Evolutionary conservation across 495 filamentous ascomycete species (phyloP).

Genomic region (Podospora fimiseda): DNA sequence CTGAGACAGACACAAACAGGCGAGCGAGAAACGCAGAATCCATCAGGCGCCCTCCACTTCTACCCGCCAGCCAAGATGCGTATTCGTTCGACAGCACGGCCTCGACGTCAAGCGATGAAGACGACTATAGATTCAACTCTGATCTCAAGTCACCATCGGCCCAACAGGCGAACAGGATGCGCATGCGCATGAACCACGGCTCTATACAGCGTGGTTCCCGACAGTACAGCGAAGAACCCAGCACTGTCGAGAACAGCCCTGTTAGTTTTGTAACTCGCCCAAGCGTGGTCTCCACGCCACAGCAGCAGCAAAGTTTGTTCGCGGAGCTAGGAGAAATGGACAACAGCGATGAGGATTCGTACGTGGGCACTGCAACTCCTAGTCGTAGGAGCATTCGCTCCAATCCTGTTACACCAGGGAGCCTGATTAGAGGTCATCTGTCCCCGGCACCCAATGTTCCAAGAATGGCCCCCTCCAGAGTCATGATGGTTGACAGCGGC

Average conservation of each 20-base stretch:
- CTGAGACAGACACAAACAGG: slow-evolving; percentile 79
- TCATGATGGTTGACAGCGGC: slow-evolving; percentile 68
- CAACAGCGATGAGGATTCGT: slow-evolving; percentile 57
- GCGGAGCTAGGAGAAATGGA: slow-evolving; percentile 79
- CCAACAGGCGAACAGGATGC: slow-evolving; percentile 59
- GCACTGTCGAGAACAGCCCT: slow-evolving; percentile 40
- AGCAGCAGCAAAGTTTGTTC: slow-evolving; percentile 68
- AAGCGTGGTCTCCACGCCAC: slow-evolving; percentile 36
- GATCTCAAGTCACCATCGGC: slow-evolving; percentile 54
- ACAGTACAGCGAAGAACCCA: slow-evolving; percentile 58
- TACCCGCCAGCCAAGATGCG: slow-evolving; percentile 40
- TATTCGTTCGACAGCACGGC: slow-evolving; percentile 80
- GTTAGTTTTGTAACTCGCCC: slow-evolving; percentile 46
- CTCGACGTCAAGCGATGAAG: slow-evolving; percentile 79
- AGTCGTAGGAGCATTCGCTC: slow-evolving; percentile 42
- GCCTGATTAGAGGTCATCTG: slow-evolving; percentile 26
- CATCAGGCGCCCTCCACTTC: slow-evolving; percentile 29
- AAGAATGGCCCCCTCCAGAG: slow-evolving; percentile 34
- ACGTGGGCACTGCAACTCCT: slow-evolving; percentile 31
- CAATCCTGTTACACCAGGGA: slow-evolving; percentile 30
- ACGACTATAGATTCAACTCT: slow-evolving; percentile 41
- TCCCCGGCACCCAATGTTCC: slow-evolving; percentile 51
- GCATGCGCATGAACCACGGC: slow-evolving; percentile 60
- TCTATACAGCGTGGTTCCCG: slow-evolving; percentile 53
- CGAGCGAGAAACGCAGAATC: slow-evolving; percentile 41